Conservation (phyloP, 495 filamentous ascomycete genomes). For the Xylaria curta region DNA sequence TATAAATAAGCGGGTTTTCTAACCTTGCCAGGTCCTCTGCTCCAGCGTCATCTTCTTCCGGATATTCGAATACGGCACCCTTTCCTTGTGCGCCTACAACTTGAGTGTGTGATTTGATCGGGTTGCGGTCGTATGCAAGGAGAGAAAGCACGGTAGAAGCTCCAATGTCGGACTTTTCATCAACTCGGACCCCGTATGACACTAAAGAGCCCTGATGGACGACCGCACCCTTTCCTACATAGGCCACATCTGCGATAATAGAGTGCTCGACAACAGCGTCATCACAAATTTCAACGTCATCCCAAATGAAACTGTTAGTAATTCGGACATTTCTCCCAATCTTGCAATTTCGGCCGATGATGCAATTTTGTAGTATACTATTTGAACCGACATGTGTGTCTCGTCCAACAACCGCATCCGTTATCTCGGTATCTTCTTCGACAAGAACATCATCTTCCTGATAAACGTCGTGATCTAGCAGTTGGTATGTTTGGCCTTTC, state of each 20-base stretch:
- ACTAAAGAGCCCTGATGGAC: conserved; percentile 77
- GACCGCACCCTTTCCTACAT: conserved; percentile 71
- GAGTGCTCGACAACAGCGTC: conserved; percentile 70
- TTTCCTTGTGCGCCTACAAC: conserved; percentile 64
- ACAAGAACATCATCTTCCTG: conserved; percentile 74
- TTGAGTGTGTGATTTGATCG: conserved; percentile 57
- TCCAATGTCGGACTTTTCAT: conserved; percentile 54
- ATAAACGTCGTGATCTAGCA: conserved; percentile 72
- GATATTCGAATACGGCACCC: conserved; percentile 56
- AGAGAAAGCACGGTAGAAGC: conserved; percentile 46
- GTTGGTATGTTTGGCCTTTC: conserved; percentile 74
- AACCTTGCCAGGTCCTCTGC: conserved; percentile 45
- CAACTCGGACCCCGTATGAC: conserved; percentile 77
- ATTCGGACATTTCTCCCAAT: conserved; percentile 85
- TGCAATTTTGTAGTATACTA: conserved; percentile 69
- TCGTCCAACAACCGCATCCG: conserved; percentile 75
- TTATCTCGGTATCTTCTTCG: conserved; percentile 50
- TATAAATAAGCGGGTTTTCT: conserved; percentile 67
- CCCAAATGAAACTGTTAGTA: conserved; percentile 89
- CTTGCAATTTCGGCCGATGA: conserved; percentile 81
- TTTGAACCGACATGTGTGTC: conserved; percentile 77
- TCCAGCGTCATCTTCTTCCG: conserved; percentile 57
- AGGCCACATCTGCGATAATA: conserved; percentile 74
- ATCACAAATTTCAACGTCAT: conserved; percentile 77
- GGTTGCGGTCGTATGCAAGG: conserved; percentile 43